phyloP scores from a whole-genome alignment of 768 basidiomycete genomes.

The Trametes coccinea region DNA sequence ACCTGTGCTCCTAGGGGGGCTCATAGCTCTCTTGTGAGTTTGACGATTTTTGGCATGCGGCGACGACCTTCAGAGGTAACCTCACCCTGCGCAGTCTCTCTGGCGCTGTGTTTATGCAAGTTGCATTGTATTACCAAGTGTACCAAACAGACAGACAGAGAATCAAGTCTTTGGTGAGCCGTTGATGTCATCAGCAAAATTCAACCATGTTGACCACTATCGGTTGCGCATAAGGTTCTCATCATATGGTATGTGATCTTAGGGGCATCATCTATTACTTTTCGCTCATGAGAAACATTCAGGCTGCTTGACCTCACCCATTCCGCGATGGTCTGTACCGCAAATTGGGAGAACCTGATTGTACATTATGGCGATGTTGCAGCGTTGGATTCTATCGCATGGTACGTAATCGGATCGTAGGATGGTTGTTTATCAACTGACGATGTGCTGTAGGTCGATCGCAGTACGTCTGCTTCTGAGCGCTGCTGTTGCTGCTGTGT shows the following conservation, averaged over 20 bases:
- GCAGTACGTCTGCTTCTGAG: background rate
- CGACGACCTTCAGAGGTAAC: background rate
- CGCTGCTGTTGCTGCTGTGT: no score
- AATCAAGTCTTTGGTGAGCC: conserved; percentile 14
- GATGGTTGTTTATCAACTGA: background rate
- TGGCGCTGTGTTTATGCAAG: conserved; percentile 23
- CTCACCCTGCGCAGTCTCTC: conserved; percentile 11
- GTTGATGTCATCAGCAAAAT: background rate
- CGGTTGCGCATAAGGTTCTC: conserved; percentile 1
- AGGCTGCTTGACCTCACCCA: conserved; percentile 20
- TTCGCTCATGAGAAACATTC: background rate
- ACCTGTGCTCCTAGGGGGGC: conserved; percentile 11
- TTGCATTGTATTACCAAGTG: conserved; percentile 16
- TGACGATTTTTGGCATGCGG: background rate
- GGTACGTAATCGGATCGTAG: background rate
- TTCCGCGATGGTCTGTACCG: conserved; percentile 19
- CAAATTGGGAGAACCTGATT: conserved; percentile 25
- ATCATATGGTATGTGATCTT: background rate
- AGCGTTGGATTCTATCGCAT: conserved; percentile 13
- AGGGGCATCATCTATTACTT: background rate
- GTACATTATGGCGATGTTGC: conserved; percentile 17
- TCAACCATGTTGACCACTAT: background rate
- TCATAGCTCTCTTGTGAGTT: conserved; percentile 13
- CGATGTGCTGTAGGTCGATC: background rate
- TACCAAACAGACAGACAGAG: conserved; percentile 19